Percentiles rank a stretch among this genome's conserved stretches.
phyloP scores from a whole-genome alignment of 495 filamentous ascomycete species.

The Tuber melanosporum region DNA sequence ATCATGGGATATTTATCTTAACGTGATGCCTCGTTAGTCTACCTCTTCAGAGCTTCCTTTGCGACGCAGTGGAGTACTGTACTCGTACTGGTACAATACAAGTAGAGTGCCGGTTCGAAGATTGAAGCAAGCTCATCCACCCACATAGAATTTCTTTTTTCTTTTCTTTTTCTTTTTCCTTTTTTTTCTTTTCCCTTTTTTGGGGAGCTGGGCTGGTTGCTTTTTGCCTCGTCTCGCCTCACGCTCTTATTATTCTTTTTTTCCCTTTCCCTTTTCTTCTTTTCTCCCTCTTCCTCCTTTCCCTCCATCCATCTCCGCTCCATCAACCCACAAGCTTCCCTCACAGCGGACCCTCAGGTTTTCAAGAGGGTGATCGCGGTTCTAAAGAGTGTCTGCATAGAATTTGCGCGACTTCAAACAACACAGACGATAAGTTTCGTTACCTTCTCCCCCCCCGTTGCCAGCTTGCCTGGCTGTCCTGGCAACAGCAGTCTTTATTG shows the following conservation, averaged over 20 bases:
- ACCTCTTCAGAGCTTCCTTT: not conserved
- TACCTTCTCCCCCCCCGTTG: conserved; percentile 41
- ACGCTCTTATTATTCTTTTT: conserved; percentile 27
- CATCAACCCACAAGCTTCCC: conserved; percentile 31
- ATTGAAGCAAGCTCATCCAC: not conserved
- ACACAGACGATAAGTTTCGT: conserved; percentile 37
- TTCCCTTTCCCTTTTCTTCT: conserved; percentile 29
- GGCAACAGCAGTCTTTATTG: conserved; percentile 41
- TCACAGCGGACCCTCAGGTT: conserved; percentile 41
- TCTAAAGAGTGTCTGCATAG: conserved; percentile 35
- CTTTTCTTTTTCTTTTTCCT: not conserved
- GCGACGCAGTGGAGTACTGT: not conserved
- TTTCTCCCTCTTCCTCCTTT: conserved; percentile 28
- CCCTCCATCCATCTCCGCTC: conserved; percentile 33
- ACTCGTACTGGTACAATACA: too few species aligned
- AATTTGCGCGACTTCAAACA: conserved; percentile 32
- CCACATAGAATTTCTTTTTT: conserved; percentile 8
- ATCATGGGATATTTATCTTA: not conserved
- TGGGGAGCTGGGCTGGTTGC: conserved; percentile 6
- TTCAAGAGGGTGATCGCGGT: conserved; percentile 42
- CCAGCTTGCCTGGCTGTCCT: conserved; percentile 43
- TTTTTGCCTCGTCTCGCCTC: conserved; percentile 17
- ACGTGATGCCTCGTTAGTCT: not conserved
- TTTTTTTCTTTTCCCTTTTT: conserved; percentile 4
- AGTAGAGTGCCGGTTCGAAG: too few species aligned